Percentiles rank a stretch among this genome's conserved stretches.
phyloP scores from a whole-genome alignment of 2,329 filamentous ascomycete genomes.

The Colletotrichum scovillei region DNA sequence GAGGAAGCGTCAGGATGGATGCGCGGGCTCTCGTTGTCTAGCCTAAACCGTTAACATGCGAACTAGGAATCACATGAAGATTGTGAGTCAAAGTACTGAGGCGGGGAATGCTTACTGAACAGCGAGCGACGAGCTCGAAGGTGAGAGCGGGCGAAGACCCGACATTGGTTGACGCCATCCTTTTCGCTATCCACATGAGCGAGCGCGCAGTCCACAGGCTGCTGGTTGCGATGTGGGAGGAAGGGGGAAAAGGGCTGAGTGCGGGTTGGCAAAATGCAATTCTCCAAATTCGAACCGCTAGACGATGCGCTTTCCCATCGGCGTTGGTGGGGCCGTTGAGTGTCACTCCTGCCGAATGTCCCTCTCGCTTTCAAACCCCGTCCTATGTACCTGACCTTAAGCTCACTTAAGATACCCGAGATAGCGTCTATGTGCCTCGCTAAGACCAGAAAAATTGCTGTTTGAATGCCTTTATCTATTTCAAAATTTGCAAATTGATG shows the following conservation, averaged over 20 bases:
- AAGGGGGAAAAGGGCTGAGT: neutral
- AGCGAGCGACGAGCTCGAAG: slow-evolving; percentile 82
- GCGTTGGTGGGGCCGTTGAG: slow-evolving; percentile 2
- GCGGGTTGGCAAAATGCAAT: neutral
- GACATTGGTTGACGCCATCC: slow-evolving; percentile 61
- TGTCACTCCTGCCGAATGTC: neutral
- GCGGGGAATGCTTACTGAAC: slow-evolving; percentile 72
- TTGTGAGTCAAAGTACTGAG: neutral
- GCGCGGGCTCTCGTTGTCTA: slow-evolving; percentile 96
- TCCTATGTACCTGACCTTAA: neutral
- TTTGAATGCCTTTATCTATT: neutral
- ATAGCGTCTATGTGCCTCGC: neutral
- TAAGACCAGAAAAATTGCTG: neutral
- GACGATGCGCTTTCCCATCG: slow-evolving; percentile 11
- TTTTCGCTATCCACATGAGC: slow-evolving; percentile 43
- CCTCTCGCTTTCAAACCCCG: neutral
- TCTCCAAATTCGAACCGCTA: slow-evolving; percentile 27
- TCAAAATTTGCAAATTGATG: neutral
- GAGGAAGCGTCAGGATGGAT: slow-evolving; percentile 86
- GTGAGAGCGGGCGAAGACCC: slow-evolving; percentile 75
- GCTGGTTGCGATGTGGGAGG: neutral
- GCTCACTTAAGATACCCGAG: neutral
- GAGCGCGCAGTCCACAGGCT: slow-evolving; percentile 17
- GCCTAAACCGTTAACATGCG: slow-evolving; percentile 17
- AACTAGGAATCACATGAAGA: slow-evolving; percentile 4